Evolutionary conservation across 495 filamentous ascomycete genomes (phyloP).

Genomic region (Niebla homalea): DNA sequence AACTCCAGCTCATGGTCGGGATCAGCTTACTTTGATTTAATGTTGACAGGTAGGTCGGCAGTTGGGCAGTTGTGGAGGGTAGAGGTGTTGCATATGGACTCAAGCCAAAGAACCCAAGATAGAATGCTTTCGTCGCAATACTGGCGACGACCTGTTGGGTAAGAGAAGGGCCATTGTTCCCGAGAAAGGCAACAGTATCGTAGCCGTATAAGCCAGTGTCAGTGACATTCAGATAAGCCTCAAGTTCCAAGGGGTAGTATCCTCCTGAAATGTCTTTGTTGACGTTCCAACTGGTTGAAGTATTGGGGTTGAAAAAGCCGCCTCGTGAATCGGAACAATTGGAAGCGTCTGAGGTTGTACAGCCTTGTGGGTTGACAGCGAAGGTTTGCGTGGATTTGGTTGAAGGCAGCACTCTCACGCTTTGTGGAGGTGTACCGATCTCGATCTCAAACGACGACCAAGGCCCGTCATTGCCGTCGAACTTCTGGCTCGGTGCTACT

Average conservation of each 20-base stretch:
- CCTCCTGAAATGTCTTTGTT: conserved; percentile 18
- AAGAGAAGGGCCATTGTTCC: conserved; percentile 27
- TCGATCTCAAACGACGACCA: conserved; percentile 27
- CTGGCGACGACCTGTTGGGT: conserved; percentile 34
- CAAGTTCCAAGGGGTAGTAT: conserved; percentile 25
- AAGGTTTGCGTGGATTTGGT: conserved; percentile 19
- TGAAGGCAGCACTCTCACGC: conserved; percentile 20
- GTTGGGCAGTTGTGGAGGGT: conserved; percentile 26
- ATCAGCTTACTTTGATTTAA: conserved; percentile 33
- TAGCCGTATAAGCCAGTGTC: conserved; percentile 32
- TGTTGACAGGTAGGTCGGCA: conserved; percentile 33
- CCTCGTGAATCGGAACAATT: conserved; percentile 35
- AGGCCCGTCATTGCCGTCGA: conserved; percentile 24
- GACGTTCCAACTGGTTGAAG: conserved; percentile 32
- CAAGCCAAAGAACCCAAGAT: conserved; percentile 40
- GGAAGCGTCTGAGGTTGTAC: conserved; percentile 16
- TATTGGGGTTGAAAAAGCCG: conserved; percentile 30
- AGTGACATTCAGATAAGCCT: conserved; percentile 30
- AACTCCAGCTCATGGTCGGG: conserved; percentile 38
- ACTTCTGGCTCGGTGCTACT: conserved; percentile 14
- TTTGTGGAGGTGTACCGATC: conserved; percentile 26
- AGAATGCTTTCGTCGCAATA: conserved; percentile 34
- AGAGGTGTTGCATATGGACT: conserved; percentile 35
- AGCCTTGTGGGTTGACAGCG: conserved; percentile 25
- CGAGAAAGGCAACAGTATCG: conserved; percentile 37